A percentile compares a stretch with the other conserved stretches of the same genome.
Evolutionary conservation across 2,329 filamentous ascomycete species (phyloP).

Genomic region (Paecilomyces fulvus): DNA sequence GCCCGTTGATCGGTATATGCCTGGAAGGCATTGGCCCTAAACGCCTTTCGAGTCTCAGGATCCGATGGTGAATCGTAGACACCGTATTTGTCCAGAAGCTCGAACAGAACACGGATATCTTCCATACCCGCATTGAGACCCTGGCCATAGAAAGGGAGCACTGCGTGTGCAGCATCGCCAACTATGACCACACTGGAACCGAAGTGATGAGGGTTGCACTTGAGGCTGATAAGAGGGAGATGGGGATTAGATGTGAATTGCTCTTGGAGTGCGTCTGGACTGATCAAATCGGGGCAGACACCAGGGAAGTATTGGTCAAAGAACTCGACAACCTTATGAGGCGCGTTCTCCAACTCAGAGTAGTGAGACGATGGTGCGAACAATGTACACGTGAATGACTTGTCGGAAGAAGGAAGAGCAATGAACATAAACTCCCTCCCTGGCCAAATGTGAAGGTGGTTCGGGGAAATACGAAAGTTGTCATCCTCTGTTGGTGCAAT

Average conservation of each 20-base stretch:
- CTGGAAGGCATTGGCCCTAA: slow-evolving; percentile 47
- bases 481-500: slow-evolving; percentile 51
- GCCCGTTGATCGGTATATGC: slow-evolving; percentile 68
- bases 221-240: slow-evolving; percentile 85
- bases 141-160: slow-evolving; percentile 98
- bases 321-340: slow-evolving; percentile 66
- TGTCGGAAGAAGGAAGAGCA: slow-evolving; percentile 80
- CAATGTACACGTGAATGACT: slow-evolving; percentile 88
- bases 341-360: slow-evolving; percentile 54
- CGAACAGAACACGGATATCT: slow-evolving; percentile 83
- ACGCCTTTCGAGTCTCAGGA: slow-evolving; percentile 38
- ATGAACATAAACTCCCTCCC: slow-evolving; percentile 96
- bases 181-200: slow-evolving; percentile 69
- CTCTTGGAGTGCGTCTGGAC: slow-evolving; percentile 55
- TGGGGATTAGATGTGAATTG: slow-evolving; percentile 81
- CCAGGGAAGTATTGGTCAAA: slow-evolving; percentile 84
- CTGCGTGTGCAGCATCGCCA: slow-evolving; percentile 91
- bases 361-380: slow-evolving; percentile 73
- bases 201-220: slow-evolving; percentile 83
- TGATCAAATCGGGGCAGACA: slow-evolving; percentile 54
- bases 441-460: slow-evolving; percentile 97
- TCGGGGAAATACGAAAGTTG: slow-evolving; percentile 73
- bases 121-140: slow-evolving; percentile 96
- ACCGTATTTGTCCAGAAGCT: slow-evolving; percentile 63
- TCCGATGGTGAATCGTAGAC: slow-evolving; percentile 26